phyloP scores from a whole-genome alignment of 2,329 filamentous ascomycete genomes.

The Orbilia brochopaga region DNA sequence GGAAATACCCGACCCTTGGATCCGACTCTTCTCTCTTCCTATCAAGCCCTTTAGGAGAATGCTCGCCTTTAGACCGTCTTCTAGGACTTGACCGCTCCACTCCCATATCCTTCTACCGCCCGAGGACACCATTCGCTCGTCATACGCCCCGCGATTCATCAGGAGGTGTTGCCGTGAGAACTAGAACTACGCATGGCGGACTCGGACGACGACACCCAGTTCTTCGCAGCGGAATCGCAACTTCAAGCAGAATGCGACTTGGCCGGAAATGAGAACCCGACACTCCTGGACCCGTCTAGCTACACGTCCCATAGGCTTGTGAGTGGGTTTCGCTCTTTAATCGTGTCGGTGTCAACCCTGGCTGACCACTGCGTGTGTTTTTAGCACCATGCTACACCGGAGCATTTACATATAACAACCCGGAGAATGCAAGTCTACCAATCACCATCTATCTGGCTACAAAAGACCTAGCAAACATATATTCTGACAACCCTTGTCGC shows the following conservation, averaged over 20 bases:
- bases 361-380: slow-evolving; percentile 31
- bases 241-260: slow-evolving; percentile 33
- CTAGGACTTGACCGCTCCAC: slow-evolving; percentile 22
- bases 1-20: background rate
- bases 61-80: slow-evolving; percentile 50
- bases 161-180: slow-evolving; percentile 25
- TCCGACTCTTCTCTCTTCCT: slow-evolving; percentile 5
- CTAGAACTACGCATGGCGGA: slow-evolving; percentile 44
- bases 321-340: slow-evolving; percentile 17
- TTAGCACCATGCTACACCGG: slow-evolving; percentile 55
- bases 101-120: background rate
- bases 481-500: slow-evolving; percentile 11
- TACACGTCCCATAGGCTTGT: slow-evolving; percentile 55
- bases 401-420: slow-evolving; percentile 54
- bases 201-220: slow-evolving; percentile 41
- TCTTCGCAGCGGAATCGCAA: slow-evolving; percentile 47
- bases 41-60: slow-evolving; percentile 36
- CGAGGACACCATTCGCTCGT: background rate
- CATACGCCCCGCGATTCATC: background rate
- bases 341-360: too few species aligned
- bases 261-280: slow-evolving; percentile 14
- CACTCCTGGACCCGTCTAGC: slow-evolving; percentile 52
- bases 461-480: background rate
- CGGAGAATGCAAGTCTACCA: slow-evolving; percentile 53
- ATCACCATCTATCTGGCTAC: background rate